Evolutionary conservation across 2,329 filamentous ascomycete species (phyloP).

Genomic region (Curvularia lunata): DNA sequence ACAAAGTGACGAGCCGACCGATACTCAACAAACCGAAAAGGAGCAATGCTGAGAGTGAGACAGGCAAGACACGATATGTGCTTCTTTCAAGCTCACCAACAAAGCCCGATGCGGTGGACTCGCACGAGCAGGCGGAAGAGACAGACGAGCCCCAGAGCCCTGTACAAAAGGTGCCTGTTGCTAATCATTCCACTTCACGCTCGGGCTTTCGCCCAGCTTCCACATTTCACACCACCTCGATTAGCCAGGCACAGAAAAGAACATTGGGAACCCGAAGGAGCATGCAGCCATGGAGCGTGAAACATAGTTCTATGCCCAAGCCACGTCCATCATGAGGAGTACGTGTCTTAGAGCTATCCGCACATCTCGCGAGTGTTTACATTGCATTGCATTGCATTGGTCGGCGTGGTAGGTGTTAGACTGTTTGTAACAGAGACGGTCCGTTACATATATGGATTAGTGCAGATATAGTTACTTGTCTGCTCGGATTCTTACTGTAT

Average conservation of each 20-base stretch:
- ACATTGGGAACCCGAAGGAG: slow-evolving; percentile 59
- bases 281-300: slow-evolving; percentile 59
- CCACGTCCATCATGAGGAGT: slow-evolving; percentile 28
- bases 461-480: background rate
- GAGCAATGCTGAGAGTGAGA: slow-evolving; percentile 27
- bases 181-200: background rate
- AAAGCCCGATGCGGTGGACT: slow-evolving; percentile 34
- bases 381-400: background rate
- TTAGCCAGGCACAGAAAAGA: slow-evolving; percentile 48
- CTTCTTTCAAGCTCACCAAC: slow-evolving; percentile 54
- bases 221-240: slow-evolving; percentile 54
- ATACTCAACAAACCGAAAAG: slow-evolving; percentile 42
- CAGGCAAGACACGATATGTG: slow-evolving; percentile 54
- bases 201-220: slow-evolving; percentile 46
- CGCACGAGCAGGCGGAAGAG: slow-evolving; percentile 12
- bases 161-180: slow-evolving; percentile 12
- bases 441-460: background rate
- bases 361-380: background rate
- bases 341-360: background rate
- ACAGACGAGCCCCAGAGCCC: slow-evolving; percentile 16
- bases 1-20: slow-evolving; percentile 44
- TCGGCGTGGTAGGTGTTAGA: background rate
- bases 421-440: background rate
- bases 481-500: background rate
- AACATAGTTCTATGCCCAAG: slow-evolving; percentile 41